phyloP scores from a whole-genome alignment of 345 rosid species.

The thale cress (Arabidopsis thaliana) region TAIR10.1 NC_003076.8:23188501-23189000 shows the following conservation, averaged over 20 bases:
- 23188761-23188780: conserved; percentile 47
- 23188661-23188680: conserved; percentile 38
- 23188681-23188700: conserved; percentile 51
- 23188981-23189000: background rate
- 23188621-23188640: conserved; percentile 43
- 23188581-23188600: background rate
- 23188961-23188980: background rate
- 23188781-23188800: conserved; percentile 50
- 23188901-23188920: conserved; percentile 15
- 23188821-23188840: conserved; percentile 50
- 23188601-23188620: conserved; percentile 31
- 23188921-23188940: background rate
- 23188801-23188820: conserved; percentile 48
- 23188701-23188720: conserved; percentile 48
- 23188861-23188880: conserved; percentile 55
- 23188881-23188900: conserved; percentile 57
- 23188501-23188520: background rate
- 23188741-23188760: conserved; percentile 34
- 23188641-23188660: conserved; percentile 31
- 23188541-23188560: background rate
- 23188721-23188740: conserved; percentile 34
- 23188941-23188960: background rate
- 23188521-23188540: background rate
- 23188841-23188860: conserved; percentile 52
- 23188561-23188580: background rate